These are phyloP conservation scores for Austroboletus niveus DNA, from an alignment of 1,284 basidiomycete genomes.

Conservation along the genomic window DNA sequence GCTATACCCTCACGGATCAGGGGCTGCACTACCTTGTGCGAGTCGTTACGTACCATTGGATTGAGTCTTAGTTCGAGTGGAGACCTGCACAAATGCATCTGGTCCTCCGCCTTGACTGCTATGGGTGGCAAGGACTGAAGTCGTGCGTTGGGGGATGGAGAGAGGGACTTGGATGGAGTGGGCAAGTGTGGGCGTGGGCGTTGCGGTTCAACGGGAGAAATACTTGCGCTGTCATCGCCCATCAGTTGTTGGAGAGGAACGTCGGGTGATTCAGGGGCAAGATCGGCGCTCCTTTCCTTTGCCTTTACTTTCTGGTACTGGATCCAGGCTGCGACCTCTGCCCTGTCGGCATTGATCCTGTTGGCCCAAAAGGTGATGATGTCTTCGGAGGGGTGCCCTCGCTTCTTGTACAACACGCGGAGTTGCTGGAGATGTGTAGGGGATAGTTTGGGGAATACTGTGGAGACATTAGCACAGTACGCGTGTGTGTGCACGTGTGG, in stretches of 20 bases:
- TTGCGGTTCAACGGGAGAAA: conserved; percentile 17
- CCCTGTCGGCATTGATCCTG: conserved; percentile 19
- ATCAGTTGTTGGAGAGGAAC: not conserved
- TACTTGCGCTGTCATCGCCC: conserved; percentile 6
- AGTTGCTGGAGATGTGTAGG: conserved; percentile 24
- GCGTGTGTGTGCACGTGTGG: not conserved
- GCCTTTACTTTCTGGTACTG: conserved; percentile 30
- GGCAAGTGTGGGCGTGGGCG: conserved; percentile 26
- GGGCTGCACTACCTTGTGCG: no score
- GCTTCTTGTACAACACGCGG: conserved; percentile 16
- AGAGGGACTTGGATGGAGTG: conserved; percentile 26
- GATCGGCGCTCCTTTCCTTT: not conserved
- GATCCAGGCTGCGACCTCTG: conserved; percentile 26
- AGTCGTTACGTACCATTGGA: no score
- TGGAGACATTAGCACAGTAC: not conserved
- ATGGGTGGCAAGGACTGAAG: conserved; percentile 30
- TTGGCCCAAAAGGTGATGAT: conserved; percentile 29
- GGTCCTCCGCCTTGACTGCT: conserved; percentile 28
- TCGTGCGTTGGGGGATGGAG: conserved; percentile 19
- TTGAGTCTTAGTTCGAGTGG: not conserved
- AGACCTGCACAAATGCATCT: no score
- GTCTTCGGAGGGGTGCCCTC: conserved; percentile 16
- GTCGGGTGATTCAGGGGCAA: conserved; percentile 11
- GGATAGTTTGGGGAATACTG: conserved; percentile 30
- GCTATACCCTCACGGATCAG: not conserved